These are phyloP conservation scores for Umbelopsis ramanniana DNA, from an alignment of 192 early-diverging fungal species.

Conservation along the genomic window DNA sequence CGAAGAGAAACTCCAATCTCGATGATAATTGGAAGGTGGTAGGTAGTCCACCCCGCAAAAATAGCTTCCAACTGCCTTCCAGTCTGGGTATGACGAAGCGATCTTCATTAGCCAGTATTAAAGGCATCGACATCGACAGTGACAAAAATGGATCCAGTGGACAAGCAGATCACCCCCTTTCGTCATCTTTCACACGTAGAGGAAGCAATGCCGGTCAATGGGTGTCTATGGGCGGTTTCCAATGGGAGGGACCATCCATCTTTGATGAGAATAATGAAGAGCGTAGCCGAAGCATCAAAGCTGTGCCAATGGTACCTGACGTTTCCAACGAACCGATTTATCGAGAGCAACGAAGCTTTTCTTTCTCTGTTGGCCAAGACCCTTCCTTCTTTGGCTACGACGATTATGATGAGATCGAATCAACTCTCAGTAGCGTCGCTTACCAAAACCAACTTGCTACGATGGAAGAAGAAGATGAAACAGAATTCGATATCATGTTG, in stretches of 20 bases:
- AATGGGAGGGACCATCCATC: constrained; percentile 51
- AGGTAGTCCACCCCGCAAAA: constrained; percentile 38
- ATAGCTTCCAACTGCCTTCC: constrained; percentile 21
- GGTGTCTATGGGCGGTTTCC: constrained; percentile 58
- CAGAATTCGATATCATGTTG: constrained; percentile 26
- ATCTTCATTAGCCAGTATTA: constrained; percentile 5
- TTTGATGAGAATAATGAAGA: constrained; percentile 42
- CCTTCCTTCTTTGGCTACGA: constrained; percentile 48
- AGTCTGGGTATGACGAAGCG: constrained; percentile 2
- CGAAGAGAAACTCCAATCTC: constrained; percentile 19
- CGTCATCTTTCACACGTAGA: constrained; percentile 1
- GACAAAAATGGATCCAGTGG: not conserved
- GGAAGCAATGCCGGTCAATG: constrained; percentile 35
- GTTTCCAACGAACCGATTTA: constrained; percentile 52
- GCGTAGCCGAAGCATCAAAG: constrained; percentile 36
- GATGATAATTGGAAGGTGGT: constrained; percentile 40
- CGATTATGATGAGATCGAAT: constrained; percentile 43
- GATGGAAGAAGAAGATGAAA: constrained; percentile 55
- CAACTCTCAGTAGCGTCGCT: constrained; percentile 29
- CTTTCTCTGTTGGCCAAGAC: constrained; percentile 64
- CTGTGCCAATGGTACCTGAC: constrained; percentile 45
- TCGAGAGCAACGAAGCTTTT: constrained; percentile 64
- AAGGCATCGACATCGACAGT: constrained; percentile 4
- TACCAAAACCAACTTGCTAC: constrained; percentile 46
- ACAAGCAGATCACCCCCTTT: constrained; percentile 6